Percentiles rank a stretch among this genome's conserved stretches.
phyloP scores from a whole-genome alignment of 306 rosid species.

The Comarum palustre region DNA sequence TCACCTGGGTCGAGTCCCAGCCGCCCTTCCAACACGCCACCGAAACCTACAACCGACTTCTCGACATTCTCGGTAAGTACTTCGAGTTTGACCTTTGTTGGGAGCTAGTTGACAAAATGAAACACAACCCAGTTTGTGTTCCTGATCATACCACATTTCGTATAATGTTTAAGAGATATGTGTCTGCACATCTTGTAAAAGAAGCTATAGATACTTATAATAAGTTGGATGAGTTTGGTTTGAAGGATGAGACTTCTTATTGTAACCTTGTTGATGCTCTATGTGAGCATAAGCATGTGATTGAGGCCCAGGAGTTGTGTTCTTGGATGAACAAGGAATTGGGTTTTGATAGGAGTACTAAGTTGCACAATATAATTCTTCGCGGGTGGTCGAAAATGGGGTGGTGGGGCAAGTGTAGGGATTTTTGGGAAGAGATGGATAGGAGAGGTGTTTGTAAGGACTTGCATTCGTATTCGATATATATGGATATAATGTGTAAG shows the following conservation, averaged over 20 bases:
- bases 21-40: slow-evolving; percentile 53
- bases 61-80: slow-evolving; percentile 77
- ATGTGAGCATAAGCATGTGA: slow-evolving; percentile 77
- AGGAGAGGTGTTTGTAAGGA: slow-evolving; percentile 57
- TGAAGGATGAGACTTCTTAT: slow-evolving; percentile 65
- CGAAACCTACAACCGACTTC: slow-evolving; percentile 55
- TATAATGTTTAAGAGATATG: slow-evolving; percentile 72
- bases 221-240: slow-evolving; percentile 48
- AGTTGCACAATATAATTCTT: slow-evolving; percentile 65
- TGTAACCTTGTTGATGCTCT: slow-evolving; percentile 65
- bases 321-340: slow-evolving; percentile 39
- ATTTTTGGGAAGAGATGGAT: slow-evolving; percentile 92
- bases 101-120: slow-evolving; percentile 64
- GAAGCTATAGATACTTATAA: slow-evolving; percentile 61
- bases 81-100: slow-evolving; percentile 70
- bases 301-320: slow-evolving; percentile 67
- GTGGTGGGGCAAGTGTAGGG: slow-evolving; percentile 86
- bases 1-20: slow-evolving; percentile 57
- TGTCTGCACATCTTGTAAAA: slow-evolving; percentile 54
- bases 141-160: slow-evolving; percentile 78
- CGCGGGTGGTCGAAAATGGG: slow-evolving; percentile 79
- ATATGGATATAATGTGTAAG: slow-evolving; percentile 82
- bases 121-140: slow-evolving; percentile 32
- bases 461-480: slow-evolving; percentile 69
- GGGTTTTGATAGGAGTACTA: slow-evolving; percentile 34